These are phyloP conservation scores for Pseudopithomyces chartarum DNA, from an alignment of 2,329 filamentous ascomycete genomes.

Conservation along the genomic window DNA sequence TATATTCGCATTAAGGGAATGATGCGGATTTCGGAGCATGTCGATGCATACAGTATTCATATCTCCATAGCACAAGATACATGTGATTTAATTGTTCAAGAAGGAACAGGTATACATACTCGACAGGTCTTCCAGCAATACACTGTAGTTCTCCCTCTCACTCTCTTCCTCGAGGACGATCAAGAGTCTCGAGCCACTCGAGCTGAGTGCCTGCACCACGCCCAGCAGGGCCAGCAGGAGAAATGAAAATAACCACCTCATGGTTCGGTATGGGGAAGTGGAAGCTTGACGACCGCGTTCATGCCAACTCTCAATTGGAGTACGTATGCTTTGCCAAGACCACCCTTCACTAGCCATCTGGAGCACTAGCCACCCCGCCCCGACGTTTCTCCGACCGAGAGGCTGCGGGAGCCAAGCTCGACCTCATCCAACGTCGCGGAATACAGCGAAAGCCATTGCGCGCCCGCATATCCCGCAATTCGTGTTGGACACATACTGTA, in stretches of 20 bases:
- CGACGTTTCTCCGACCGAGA: conserved; percentile 25
- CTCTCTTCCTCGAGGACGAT: conserved; percentile 82
- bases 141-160: conserved; percentile 82
- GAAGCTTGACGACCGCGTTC: conserved; percentile 19
- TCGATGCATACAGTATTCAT: too few species aligned
- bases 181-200: conserved; percentile 77
- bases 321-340: conserved; percentile 47
- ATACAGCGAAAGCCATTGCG: conserved; percentile 24
- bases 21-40: too few species aligned
- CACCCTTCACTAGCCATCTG: background rate
- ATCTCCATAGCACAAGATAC: background rate
- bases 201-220: conserved; percentile 76
- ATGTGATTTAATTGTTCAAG: background rate
- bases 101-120: conserved; percentile 26
- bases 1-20: too few species aligned
- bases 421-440: conserved; percentile 11
- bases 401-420: conserved; percentile 8
- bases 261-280: conserved; percentile 50
- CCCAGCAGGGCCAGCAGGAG: conserved; percentile 69
- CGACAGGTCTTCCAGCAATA: conserved; percentile 76
- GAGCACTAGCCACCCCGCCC: conserved; percentile 20
- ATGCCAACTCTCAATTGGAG: conserved; percentile 33
- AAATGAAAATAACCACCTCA: conserved; percentile 77
- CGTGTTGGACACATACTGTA: conserved; percentile 5
- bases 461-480: background rate